Conservation (phyloP, 2,329 filamentous ascomycete genomes). For the Diaporthe citri region DNA sequence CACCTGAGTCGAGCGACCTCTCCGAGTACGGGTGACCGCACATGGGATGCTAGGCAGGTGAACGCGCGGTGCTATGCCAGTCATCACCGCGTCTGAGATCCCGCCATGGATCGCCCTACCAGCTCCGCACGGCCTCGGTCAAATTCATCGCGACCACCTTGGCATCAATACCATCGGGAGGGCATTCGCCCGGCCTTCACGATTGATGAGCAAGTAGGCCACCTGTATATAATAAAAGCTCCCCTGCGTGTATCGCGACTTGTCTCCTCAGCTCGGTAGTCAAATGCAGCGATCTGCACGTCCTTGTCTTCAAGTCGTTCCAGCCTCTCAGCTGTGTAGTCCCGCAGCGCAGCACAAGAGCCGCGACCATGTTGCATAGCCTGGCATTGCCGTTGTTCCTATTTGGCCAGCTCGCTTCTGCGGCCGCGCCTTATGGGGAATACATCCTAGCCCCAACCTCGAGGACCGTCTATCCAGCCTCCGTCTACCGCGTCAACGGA, state of each 20-base stretch:
- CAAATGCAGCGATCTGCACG: neutral
- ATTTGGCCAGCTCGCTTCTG: constrained; percentile 7
- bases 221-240: neutral
- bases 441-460: constrained; percentile 43
- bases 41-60: neutral
- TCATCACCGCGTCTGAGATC: neutral
- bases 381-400: neutral
- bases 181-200: neutral
- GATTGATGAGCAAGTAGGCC: neutral
- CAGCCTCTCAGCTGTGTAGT: neutral
- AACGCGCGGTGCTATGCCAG: neutral
- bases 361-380: neutral
- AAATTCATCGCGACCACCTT: constrained; percentile 20
- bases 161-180: constrained; percentile 7
- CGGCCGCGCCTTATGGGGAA: constrained; percentile 37
- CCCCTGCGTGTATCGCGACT: neutral
- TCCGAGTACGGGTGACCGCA: neutral
- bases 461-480: constrained; percentile 39
- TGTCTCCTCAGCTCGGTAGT: neutral
- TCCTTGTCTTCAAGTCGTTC: neutral
- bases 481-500: constrained; percentile 40
- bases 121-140: constrained; percentile 22
- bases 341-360: neutral
- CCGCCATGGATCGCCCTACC: neutral
- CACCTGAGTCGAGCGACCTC: constrained; percentile 16